Conservation (phyloP, 306 rosid genomes). For the Cicer cuneatum region DNA sequence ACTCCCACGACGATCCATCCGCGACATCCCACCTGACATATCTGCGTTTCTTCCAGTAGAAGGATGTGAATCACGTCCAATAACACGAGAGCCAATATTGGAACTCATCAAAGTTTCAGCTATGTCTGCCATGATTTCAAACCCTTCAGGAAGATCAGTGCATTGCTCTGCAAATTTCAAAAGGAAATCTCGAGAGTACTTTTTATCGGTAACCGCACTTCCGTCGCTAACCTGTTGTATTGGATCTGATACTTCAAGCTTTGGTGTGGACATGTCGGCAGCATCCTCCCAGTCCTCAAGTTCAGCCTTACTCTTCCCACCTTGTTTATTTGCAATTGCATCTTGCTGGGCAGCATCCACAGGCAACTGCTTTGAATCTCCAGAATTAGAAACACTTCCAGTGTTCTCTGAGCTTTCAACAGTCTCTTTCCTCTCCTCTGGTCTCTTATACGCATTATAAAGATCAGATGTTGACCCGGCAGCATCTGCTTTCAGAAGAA, state of each 20-base stretch:
- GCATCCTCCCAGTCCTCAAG: slow-evolving; percentile 99
- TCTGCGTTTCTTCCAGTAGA: slow-evolving; percentile 68
- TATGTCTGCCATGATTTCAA: slow-evolving; percentile 59
- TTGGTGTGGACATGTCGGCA: slow-evolving; percentile 80
- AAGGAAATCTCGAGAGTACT: slow-evolving; percentile 89
- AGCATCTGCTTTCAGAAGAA: slow-evolving; percentile 90
- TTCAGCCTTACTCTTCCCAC: slow-evolving; percentile 61
- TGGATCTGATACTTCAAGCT: slow-evolving; percentile 59
- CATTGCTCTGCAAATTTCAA: slow-evolving; percentile 68
- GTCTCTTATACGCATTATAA: slow-evolving; percentile 86
- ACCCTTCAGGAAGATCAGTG: slow-evolving; percentile 62
- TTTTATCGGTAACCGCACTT: slow-evolving; percentile 55
- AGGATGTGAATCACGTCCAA: slow-evolving; percentile 63
- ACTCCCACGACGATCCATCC: slow-evolving; percentile 78
- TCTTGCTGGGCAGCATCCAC: slow-evolving; percentile 49
- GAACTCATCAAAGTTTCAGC: slow-evolving; percentile 53
- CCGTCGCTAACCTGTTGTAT: slow-evolving; percentile 50
- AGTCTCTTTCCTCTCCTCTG: slow-evolving; percentile 78
- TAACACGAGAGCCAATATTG: slow-evolving; percentile 50
- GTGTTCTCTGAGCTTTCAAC: slow-evolving; percentile 43
- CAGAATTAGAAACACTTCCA: slow-evolving; percentile 49
- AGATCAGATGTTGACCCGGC: slow-evolving; percentile 84
- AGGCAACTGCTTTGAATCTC: slow-evolving; percentile 53
- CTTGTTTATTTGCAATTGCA: slow-evolving; percentile 34
- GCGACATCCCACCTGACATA: slow-evolving; percentile 58